phyloP scores from a whole-genome alignment of 2,329 filamentous ascomycete genomes.

The Fonsecaea pedrosoi region DNA sequence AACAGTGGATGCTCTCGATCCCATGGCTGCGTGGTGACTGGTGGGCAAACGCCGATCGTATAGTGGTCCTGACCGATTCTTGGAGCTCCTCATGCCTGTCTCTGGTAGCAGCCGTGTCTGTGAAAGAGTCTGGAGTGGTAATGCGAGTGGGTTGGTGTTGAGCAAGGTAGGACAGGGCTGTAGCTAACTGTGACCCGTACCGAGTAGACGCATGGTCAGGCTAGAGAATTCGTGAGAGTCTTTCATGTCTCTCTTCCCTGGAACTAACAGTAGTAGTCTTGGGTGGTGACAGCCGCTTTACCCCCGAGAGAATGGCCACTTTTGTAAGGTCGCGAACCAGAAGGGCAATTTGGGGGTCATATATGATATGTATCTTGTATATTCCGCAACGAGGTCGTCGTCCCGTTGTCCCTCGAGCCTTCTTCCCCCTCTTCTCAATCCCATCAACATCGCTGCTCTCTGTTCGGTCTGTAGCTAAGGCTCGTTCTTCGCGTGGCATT shows the following conservation, averaged over 20 bases:
- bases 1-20: constrained; percentile 12
- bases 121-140: neutral
- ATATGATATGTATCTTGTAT: constrained; percentile 1
- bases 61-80: constrained; percentile 2
- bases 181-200: neutral
- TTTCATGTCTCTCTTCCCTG: neutral
- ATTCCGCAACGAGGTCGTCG: neutral
- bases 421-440: neutral
- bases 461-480: neutral
- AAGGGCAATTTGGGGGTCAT: neutral
- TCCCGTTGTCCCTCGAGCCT: neutral
- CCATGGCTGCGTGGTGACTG: constrained; percentile 3
- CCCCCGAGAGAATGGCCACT: neutral
- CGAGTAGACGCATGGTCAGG: neutral
- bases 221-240: neutral
- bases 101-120: neutral
- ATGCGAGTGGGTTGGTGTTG: neutral
- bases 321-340: neutral
- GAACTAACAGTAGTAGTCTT: no score
- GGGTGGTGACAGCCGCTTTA: neutral
- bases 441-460: neutral
- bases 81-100: neutral
- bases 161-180: neutral
- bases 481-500: constrained; percentile 2
- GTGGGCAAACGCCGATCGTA: constrained; percentile 5